Conservation (phyloP, 345 rosid genomes). For the Eutrema yunnanense region DNA sequence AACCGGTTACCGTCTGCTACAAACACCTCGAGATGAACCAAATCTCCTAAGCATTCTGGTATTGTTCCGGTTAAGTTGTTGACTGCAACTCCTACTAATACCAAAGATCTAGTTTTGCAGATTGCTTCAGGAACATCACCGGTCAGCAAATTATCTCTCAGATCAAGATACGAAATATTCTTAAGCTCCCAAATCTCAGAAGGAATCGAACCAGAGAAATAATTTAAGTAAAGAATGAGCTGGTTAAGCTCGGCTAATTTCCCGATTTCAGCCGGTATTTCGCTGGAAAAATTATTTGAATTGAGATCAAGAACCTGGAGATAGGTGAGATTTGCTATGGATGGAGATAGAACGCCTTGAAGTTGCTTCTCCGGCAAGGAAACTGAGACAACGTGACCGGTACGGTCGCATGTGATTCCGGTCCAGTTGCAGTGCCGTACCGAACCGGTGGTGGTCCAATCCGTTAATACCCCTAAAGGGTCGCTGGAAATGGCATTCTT, state of each 20-base stretch:
- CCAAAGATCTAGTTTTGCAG: conserved; percentile 51
- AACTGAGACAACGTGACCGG: conserved; percentile 41
- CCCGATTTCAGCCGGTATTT: conserved; percentile 61
- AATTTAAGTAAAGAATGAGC: conserved; percentile 44
- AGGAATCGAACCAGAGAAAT: conserved; percentile 65
- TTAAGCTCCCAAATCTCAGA: conserved; percentile 48
- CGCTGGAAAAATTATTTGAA: conserved; percentile 49
- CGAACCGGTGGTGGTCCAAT: conserved; percentile 44
- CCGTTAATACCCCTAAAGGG: conserved; percentile 51
- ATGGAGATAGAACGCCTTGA: conserved; percentile 57
- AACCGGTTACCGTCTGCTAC: conserved; percentile 40
- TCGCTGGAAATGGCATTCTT: conserved; percentile 45
- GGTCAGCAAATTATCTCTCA: conserved; percentile 49
- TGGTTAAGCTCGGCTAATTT: conserved; percentile 43
- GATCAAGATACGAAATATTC: conserved; percentile 46
- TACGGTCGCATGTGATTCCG: conserved; percentile 55
- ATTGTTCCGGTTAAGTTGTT: conserved; percentile 66
- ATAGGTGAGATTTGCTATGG: conserved; percentile 57
- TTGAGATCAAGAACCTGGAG: conserved; percentile 90
- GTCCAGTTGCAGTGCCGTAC: conserved; percentile 79
- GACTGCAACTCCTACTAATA: conserved; percentile 30
- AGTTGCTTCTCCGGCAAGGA: conserved; percentile 59
- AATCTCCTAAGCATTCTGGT: conserved; percentile 53
- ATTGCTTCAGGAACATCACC: conserved; percentile 59
- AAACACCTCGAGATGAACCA: conserved; percentile 51